Evolutionary conservation across 352 stramenopile species (phyloP).

Genomic region (Globisporangium cystogenes): DNA sequence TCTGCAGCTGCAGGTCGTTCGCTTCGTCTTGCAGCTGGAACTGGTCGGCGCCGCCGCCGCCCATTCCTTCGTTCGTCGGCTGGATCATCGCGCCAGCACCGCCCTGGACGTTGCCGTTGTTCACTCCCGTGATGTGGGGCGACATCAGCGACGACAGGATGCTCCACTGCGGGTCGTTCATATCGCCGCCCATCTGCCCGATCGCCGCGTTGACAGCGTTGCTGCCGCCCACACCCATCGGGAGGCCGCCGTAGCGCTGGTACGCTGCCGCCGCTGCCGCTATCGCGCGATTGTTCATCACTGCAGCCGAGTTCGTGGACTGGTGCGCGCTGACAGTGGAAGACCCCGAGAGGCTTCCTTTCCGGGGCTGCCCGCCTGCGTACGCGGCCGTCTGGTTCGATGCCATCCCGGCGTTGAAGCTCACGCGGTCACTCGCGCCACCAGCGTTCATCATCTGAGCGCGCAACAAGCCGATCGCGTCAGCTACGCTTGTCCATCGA

Average conservation of each 20-base stretch:
- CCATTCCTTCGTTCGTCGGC: conserved; percentile 30
- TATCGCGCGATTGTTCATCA: conserved; percentile 13
- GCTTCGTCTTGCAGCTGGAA: conserved; percentile 61
- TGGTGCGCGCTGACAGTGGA: conserved; percentile 13
- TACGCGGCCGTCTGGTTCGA: conserved; percentile 10
- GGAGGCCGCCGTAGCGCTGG: conserved; percentile 25
- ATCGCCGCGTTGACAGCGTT: neutral
- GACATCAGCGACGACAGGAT: conserved; percentile 79
- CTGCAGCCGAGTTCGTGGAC: neutral
- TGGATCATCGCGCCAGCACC: conserved; percentile 9
- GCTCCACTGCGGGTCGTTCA: conserved; percentile 73
- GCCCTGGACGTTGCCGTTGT: neutral
- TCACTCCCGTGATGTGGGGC: conserved; percentile 44
- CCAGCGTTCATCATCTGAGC: conserved; percentile 1
- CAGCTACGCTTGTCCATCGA: neutral
- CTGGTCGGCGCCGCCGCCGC: conserved; percentile 19
- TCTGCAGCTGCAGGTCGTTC: conserved; percentile 70
- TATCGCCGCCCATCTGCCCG: conserved; percentile 24
- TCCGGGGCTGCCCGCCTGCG: conserved; percentile 4
- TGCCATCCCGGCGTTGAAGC: conserved; percentile 2
- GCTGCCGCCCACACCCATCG: conserved; percentile 3
- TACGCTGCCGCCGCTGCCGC: conserved; percentile 31
- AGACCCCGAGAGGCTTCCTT: conserved; percentile 4
- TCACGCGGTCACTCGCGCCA: conserved; percentile 1
- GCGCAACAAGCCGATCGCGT: neutral